These are phyloP conservation scores for Turritis glabra DNA, from an alignment of 345 rosid species.

Conservation along the genomic window DNA sequence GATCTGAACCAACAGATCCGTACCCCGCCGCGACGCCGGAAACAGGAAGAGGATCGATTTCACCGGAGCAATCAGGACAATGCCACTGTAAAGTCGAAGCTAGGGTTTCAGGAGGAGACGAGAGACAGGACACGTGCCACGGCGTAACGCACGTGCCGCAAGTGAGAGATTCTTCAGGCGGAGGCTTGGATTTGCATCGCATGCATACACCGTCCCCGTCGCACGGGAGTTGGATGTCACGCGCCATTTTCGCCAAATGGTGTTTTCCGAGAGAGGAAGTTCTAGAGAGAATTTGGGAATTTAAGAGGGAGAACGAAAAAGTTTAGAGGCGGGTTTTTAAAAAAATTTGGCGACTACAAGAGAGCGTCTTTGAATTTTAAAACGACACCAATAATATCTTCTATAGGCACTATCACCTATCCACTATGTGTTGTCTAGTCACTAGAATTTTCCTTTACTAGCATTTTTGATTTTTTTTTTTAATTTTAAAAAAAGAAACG, in stretches of 20 bases:
- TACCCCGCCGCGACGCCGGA: background rate
- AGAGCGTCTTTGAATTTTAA: too few species aligned
- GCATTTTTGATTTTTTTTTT: too few species aligned
- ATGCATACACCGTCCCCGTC: slow-evolving; percentile 68
- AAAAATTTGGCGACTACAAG: too few species aligned
- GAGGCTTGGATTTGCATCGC: slow-evolving; percentile 52
- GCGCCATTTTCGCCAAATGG: slow-evolving; percentile 37
- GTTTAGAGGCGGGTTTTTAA: background rate
- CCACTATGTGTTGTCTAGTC: too few species aligned
- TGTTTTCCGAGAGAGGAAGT: background rate
- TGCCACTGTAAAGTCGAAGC: slow-evolving; percentile 52
- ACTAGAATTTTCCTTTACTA: too few species aligned
- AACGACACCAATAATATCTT: too few species aligned
- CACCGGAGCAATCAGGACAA: slow-evolving; percentile 59
- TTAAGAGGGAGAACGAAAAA: background rate
- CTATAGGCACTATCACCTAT: too few species aligned
- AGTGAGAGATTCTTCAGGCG: slow-evolving; percentile 48
- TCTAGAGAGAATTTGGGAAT: background rate
- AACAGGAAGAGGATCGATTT: background rate
- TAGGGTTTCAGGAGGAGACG: background rate
- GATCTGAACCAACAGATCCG: background rate
- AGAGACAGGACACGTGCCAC: slow-evolving; percentile 73
- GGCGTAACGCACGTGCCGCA: slow-evolving; percentile 71
- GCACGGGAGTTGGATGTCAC: slow-evolving; percentile 61
- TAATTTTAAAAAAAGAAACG: too few species aligned